phyloP scores from a whole-genome alignment of 106 monocot genomes.

The Platanthera guangdongensis region DNA sequence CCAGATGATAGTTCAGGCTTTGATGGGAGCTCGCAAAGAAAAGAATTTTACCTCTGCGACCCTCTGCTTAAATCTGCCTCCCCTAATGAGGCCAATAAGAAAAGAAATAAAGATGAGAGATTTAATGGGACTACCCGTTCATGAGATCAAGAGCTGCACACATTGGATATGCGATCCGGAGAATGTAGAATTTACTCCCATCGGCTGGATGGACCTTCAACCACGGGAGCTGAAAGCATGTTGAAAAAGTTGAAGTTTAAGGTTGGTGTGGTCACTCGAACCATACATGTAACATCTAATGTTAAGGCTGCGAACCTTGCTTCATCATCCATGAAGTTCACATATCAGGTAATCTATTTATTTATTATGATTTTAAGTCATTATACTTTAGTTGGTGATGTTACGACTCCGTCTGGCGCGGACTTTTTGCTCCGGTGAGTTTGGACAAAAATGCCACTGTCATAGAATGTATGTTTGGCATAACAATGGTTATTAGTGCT shows the following conservation, averaged over 20 bases:
- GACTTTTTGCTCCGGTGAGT: too few species aligned
- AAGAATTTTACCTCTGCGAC: conserved; percentile 22
- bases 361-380: not conserved
- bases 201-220: conserved; percentile 6
- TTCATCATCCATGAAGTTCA: conserved; percentile 17
- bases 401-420: too few species aligned
- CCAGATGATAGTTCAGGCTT: not conserved
- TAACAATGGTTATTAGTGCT: too few species aligned
- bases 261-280: conserved; percentile 62
- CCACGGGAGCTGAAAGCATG: conserved; percentile 21
- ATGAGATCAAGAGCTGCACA: too few species aligned
- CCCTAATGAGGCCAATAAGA: conserved; percentile 20
- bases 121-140: not conserved
- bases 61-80: conserved; percentile 25
- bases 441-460: too few species aligned
- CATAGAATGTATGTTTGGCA: too few species aligned
- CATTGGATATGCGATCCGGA: conserved; percentile 14
- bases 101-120: conserved; percentile 16
- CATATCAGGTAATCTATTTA: conserved; percentile 16
- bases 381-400: not conserved
- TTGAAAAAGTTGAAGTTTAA: conserved; percentile 68
- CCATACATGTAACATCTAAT: conserved; percentile 38
- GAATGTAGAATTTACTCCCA: conserved; percentile 7
- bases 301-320: conserved; percentile 16
- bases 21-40: too few species aligned